Evolutionary conservation across 768 basidiomycete genomes (phyloP), one percentile per base, ranked within the genome.

Genomic region (Phaeolepiota aurea): DNA sequence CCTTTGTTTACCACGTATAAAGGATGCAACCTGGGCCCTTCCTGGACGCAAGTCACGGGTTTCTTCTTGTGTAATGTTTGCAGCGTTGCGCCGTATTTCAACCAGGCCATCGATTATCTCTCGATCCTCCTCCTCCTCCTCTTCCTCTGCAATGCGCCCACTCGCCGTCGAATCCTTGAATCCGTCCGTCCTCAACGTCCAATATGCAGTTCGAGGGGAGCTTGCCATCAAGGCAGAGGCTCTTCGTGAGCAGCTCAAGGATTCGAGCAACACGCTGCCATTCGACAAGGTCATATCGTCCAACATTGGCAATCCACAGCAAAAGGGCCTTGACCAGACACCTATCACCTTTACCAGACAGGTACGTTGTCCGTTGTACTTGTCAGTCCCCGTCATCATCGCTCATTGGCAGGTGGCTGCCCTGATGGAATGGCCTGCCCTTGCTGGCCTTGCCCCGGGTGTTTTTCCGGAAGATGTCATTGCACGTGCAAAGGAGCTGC

Each of bases 291-390:
- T 98, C 61, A 94, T 96, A 59, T 85, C 79, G 20, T 89, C 90
- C 46, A 99, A 98, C 65, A 99, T 99, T 45, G 94, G 94, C 7
- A 98, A 99, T 55, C 94, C 96, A 0, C 94, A 99, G 63, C 93
- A 97, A 63, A 83, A 81, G 51, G 92, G 92, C 0, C 72, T 99
- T 40, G 82, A 97, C 62, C 94, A 99, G 57, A 76, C 82, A 3
- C 89, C 93, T 2, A 77, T 98, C 45, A 96, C 94, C 3, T 98
- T 89, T 58, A 75, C 79, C 44, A 72, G 94, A 41, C 94, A 98
- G 83, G 91, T 87, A 48, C 41, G 74, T 51, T 20, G n/a, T 3
- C 23, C 20, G n/a, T 18, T 35, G 14, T 13, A 32, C 21, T 32
- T 10, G 10, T 15, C 12, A 15, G 20, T 22, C 28, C 28, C n/a